Evolutionary conservation across 148 eudicot genomes (phyloP).

Genomic region (Linanthus parryae): DNA sequence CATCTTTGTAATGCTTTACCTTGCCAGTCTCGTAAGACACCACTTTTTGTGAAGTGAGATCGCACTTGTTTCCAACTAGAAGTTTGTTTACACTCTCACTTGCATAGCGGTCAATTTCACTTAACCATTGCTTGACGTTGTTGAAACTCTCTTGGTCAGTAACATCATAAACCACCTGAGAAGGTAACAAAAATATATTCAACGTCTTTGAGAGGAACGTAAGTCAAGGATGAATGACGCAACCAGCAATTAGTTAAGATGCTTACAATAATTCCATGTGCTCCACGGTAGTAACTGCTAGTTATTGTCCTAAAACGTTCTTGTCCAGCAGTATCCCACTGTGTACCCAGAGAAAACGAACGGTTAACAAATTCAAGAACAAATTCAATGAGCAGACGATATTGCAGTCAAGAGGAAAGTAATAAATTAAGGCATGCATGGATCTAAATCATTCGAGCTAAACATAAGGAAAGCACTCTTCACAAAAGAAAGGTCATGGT

Average conservation of each 20-base stretch:
- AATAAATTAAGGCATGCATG: too few species aligned
- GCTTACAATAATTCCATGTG: constrained; percentile 78
- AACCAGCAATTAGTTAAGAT: neutral
- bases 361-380: neutral
- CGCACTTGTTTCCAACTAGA: constrained; percentile 46
- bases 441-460: too few species aligned
- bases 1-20: too few species aligned
- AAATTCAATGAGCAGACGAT: neutral
- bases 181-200: too few species aligned
- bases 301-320: constrained; percentile 81
- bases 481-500: too few species aligned
- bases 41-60: constrained; percentile 31
- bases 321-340: constrained; percentile 94
- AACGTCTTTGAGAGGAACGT: too few species aligned
- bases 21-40: constrained; percentile 50
- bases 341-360: constrained; percentile 5
- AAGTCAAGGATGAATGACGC: too few species aligned
- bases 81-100: constrained; percentile 47
- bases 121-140: constrained; percentile 55
- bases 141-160: constrained; percentile 49
- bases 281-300: constrained; percentile 80
- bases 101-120: constrained; percentile 53
- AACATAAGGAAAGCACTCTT: too few species aligned
- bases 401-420: too few species aligned
- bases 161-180: constrained; percentile 43